Percentiles rank a stretch among this genome's conserved stretches.
Conservation (phyloP, 2,329 filamentous ascomycete genomes). For the Scedosporium minutisporum region DNA sequence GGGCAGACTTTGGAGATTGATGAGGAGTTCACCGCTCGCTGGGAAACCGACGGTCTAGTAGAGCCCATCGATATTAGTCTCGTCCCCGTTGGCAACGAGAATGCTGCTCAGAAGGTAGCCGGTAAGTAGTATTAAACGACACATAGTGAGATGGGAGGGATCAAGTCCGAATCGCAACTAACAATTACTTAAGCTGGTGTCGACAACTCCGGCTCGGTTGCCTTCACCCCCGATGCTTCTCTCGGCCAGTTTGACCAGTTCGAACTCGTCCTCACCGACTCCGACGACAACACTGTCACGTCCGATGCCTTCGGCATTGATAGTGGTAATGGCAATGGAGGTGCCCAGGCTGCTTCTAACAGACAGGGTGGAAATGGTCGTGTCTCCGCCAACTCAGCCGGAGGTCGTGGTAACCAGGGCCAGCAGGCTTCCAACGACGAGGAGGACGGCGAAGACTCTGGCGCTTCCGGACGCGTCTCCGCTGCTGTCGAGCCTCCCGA, state of each 20-base stretch:
- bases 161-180: neutral
- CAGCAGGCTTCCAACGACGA: neutral
- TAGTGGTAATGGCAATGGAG: neutral
- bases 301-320: constrained; percentile 2
- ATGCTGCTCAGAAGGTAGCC: neutral
- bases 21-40: neutral
- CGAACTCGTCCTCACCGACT: neutral
- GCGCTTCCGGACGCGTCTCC: neutral
- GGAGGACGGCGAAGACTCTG: neutral
- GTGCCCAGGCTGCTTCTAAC: neutral
- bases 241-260: constrained; percentile 1
- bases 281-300: constrained; percentile 3
- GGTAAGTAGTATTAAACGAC: neutral
- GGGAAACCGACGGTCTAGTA: constrained; percentile 3
- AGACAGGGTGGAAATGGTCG: neutral
- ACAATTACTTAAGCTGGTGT: neutral
- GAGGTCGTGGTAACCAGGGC: neutral
- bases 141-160: neutral
- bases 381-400: neutral
- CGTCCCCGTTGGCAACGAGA: neutral
- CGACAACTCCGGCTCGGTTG: constrained; percentile 5
- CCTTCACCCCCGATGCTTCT: neutral
- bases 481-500: neutral
- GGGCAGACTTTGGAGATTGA: neutral
- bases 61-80: constrained; percentile 2